A percentile compares a stretch with the other conserved stretches of the same genome.
Evolutionary conservation across 1,284 basidiomycete species (phyloP).

Genomic region (Moesziomyces antarcticus): DNA sequence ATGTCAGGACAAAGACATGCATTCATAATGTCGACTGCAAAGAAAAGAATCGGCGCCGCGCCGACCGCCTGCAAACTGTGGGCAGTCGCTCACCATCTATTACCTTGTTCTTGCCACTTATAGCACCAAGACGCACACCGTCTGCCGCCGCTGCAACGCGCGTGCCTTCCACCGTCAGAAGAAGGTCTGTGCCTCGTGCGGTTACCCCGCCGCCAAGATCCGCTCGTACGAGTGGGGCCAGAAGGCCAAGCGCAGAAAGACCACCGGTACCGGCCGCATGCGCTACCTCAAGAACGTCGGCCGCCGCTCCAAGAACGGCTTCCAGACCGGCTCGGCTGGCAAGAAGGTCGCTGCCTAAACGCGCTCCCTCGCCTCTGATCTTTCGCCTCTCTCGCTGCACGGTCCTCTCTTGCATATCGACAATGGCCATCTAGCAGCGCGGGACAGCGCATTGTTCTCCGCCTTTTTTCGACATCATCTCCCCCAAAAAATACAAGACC

Average conservation of each 20-base stretch:
- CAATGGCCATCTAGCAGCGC: too few species aligned
- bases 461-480: constrained; percentile 9
- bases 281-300: constrained; percentile 81
- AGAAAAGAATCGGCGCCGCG: not conserved
- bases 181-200: constrained; percentile 96
- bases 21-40: not conserved
- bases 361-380: constrained; percentile 7
- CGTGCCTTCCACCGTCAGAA: constrained; percentile 96
- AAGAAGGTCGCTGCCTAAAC: constrained; percentile 65
- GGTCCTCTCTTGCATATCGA: constrained; percentile 4
- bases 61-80: not conserved
- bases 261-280: constrained; percentile 96
- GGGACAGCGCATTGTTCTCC: constrained; percentile 10
- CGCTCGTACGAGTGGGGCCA: constrained; percentile 97
- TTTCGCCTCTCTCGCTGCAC: constrained; percentile 15
- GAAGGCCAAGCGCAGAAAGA: constrained; percentile 99
- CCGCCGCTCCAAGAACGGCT: constrained; percentile 83
- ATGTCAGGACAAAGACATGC: not conserved
- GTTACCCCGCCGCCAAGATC: constrained; percentile 93
- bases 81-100: constrained; percentile 24
- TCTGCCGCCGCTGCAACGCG: constrained; percentile 83
- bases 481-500: not conserved
- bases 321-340: constrained; percentile 70
- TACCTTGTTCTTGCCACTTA: constrained; percentile 1
- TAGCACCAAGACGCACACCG: constrained; percentile 97